These are phyloP conservation scores for Radiomyces spectabilis DNA, from an alignment of 192 early-diverging fungal species.

Conservation along the genomic window DNA sequence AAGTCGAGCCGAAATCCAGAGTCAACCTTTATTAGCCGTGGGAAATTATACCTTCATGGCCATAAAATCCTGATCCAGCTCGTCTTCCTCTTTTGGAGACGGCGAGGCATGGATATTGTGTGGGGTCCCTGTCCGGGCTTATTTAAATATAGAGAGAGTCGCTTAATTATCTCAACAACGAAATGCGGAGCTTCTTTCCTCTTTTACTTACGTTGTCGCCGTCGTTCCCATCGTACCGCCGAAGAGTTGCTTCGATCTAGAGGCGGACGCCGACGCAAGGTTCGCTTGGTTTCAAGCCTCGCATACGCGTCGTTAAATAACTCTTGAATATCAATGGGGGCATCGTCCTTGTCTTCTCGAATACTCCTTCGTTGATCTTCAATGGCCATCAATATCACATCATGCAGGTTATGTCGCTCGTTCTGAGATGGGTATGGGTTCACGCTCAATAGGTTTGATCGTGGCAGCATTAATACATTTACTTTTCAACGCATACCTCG, in stretches of 20 bases:
- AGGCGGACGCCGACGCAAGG: constrained; percentile 4
- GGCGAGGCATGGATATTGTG: constrained; percentile 19
- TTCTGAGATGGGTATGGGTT: constrained; percentile 1
- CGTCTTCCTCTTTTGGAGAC: constrained; percentile 22
- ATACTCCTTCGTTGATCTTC: constrained; percentile 22
- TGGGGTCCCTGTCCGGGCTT: constrained; percentile 12
- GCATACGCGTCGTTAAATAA: constrained; percentile 16
- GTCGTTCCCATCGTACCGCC: constrained; percentile 11
- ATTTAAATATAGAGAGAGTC: not conserved
- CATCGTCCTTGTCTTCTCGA: constrained; percentile 16
- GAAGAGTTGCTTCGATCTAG: constrained; percentile 10
- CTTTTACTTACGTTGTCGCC: constrained; percentile 16
- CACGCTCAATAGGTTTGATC: not conserved
- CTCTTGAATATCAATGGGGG: not conserved
- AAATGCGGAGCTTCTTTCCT: not conserved
- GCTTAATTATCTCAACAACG: not conserved
- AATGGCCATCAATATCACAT: constrained; percentile 17
- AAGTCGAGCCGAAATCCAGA: no score
- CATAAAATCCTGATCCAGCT: constrained; percentile 22
- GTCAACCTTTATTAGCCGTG: no score
- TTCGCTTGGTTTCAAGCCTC: constrained; percentile 6
- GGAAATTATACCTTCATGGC: constrained; percentile 25
- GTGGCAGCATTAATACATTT: not conserved
- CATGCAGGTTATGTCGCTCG: constrained; percentile 19
- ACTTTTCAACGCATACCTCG: constrained; percentile 8